Evolutionary conservation across 148 eudicot genomes (phyloP).

Genomic region (Rhododendron williamsianum): DNA sequence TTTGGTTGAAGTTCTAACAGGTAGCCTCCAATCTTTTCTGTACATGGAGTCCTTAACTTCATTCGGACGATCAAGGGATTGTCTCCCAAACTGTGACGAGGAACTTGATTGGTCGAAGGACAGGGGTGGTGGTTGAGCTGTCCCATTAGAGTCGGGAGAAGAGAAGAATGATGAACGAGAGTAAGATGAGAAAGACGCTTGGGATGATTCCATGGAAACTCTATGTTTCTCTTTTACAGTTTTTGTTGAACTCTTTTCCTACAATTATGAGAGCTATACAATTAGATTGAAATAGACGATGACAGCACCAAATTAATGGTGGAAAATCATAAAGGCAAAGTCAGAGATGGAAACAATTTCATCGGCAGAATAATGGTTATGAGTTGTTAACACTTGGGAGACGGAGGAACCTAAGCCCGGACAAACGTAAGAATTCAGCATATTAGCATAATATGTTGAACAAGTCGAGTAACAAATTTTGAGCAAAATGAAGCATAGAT

Average conservation of each 20-base stretch:
- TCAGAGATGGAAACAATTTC: background rate
- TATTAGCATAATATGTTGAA: background rate
- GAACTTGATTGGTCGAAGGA: constrained; percentile 51
- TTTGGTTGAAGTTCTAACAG: constrained; percentile 35
- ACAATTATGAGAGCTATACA: constrained; percentile 24
- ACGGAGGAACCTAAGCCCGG: background rate
- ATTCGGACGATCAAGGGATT: constrained; percentile 52
- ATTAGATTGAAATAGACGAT: background rate
- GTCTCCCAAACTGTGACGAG: constrained; percentile 52
- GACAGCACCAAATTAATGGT: background rate
- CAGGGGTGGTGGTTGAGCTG: constrained; percentile 57
- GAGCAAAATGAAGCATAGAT: background rate
- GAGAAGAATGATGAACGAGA: constrained; percentile 90
- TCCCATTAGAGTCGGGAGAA: constrained; percentile 63
- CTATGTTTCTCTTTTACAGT: constrained; percentile 49
- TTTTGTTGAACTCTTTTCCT: constrained; percentile 54
- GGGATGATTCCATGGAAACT: constrained; percentile 65
- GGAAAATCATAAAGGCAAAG: background rate
- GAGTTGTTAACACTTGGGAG: background rate
- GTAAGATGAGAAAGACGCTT: constrained; percentile 77
- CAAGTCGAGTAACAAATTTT: background rate
- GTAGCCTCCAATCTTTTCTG: constrained; percentile 46
- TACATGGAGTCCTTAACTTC: constrained; percentile 85
- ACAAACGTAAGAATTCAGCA: background rate
- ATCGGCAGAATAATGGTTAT: background rate